Evolutionary conservation across 2,329 filamentous ascomycete genomes (phyloP).

Genomic region (Dendrostoma leiphaemia): DNA sequence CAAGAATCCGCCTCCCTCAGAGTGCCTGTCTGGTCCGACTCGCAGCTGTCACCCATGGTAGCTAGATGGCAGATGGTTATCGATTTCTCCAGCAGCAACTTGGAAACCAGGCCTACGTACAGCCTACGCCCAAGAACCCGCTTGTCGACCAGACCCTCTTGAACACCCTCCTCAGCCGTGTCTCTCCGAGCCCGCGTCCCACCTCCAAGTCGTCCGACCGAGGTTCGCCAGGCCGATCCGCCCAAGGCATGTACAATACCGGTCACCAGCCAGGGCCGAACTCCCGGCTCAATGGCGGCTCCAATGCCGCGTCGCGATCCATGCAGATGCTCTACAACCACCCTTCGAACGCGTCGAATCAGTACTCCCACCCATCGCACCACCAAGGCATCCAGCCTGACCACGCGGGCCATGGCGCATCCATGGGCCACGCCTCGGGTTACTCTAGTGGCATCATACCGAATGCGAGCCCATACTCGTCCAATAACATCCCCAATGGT

Average conservation of each 20-base stretch:
- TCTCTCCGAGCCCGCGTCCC: slow-evolving; percentile 28
- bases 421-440: slow-evolving; percentile 60
- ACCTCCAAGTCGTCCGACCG: slow-evolving; percentile 28
- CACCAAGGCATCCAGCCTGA: slow-evolving; percentile 60
- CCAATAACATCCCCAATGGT: slow-evolving; percentile 55
- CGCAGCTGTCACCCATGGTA: slow-evolving; percentile 28
- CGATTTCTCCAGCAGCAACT: slow-evolving; percentile 59
- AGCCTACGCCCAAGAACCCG: slow-evolving; percentile 46
- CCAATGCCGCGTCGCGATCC: slow-evolving; percentile 45
- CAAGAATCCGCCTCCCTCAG: slow-evolving; percentile 13
- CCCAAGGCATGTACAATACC: slow-evolving; percentile 69
- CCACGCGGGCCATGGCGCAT: slow-evolving; percentile 52
- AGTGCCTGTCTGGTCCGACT: background rate
- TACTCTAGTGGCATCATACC: slow-evolving; percentile 63
- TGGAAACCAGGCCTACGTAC: slow-evolving; percentile 58
- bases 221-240: slow-evolving; percentile 29
- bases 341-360: slow-evolving; percentile 58
- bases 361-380: slow-evolving; percentile 64
- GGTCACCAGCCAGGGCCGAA: slow-evolving; percentile 71
- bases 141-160: slow-evolving; percentile 32
- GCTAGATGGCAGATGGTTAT: slow-evolving; percentile 70
- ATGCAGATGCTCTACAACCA: slow-evolving; percentile 68
- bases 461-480: slow-evolving; percentile 60
- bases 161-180: slow-evolving; percentile 32
- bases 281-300: slow-evolving; percentile 72